These are phyloP conservation scores for Aphanomyces astaci DNA, from an alignment of 352 stramenopile genomes.

Conservation along the genomic window DNA sequence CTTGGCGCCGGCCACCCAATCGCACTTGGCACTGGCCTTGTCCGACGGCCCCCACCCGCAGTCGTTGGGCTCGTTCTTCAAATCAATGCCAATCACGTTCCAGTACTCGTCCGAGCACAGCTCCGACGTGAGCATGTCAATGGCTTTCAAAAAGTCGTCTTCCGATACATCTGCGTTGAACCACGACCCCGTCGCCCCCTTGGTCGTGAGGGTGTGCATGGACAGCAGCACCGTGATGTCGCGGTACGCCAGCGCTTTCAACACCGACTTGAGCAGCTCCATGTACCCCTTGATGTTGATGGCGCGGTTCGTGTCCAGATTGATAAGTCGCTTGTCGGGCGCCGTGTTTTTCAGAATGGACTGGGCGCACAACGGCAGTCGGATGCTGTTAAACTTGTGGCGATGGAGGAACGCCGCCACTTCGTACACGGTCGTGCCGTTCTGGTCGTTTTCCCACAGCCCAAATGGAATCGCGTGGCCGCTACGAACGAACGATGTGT, in stretches of 20 bases:
- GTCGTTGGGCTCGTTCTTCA: conserved; percentile 52
- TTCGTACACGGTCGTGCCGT: conserved; percentile 59
- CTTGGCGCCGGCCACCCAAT: conserved; percentile 43
- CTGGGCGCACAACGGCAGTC: conserved; percentile 49
- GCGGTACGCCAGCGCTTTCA: conserved; percentile 36
- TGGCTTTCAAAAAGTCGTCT: conserved; percentile 34
- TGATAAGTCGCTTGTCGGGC: conserved; percentile 32
- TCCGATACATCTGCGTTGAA: conserved; percentile 39
- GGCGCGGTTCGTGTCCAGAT: conserved; percentile 46
- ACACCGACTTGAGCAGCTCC: conserved; percentile 36
- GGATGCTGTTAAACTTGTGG: conserved; percentile 75
- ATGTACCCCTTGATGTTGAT: conserved; percentile 37
- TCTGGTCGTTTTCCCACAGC: conserved; percentile 50
- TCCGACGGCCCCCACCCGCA: conserved; percentile 43
- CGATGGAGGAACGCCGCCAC: conserved; percentile 47
- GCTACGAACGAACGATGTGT: no score
- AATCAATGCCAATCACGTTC: conserved; percentile 65
- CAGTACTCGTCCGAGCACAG: conserved; percentile 60
- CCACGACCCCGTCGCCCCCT: conserved; percentile 41
- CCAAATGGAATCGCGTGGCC: conserved; percentile 43
- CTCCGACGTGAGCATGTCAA: conserved; percentile 36
- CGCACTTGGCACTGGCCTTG: conserved; percentile 27
- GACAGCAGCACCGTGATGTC: conserved; percentile 41
- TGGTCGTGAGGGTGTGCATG: conserved; percentile 48
- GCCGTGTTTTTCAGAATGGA: conserved; percentile 53